Evolutionary conservation across 163 green algal genomes (phyloP).

Genomic region (Volvox carteri): DNA sequence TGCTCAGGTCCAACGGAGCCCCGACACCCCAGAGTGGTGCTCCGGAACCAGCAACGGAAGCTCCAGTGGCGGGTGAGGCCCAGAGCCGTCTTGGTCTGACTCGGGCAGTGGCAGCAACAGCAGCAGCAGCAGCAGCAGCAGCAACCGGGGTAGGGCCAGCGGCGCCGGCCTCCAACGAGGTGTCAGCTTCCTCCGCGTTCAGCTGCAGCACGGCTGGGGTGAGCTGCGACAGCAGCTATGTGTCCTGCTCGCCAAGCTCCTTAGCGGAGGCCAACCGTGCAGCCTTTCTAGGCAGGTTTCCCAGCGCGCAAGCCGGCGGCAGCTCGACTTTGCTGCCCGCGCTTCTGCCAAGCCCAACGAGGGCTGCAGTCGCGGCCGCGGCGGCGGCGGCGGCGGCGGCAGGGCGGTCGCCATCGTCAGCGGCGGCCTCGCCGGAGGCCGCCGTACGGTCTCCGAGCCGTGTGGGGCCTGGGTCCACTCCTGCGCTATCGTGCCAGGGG

Average conservation of each 20-base stretch:
- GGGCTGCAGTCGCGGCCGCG: not conserved
- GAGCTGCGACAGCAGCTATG: not conserved
- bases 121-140: not conserved
- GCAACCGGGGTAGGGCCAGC: not conserved
- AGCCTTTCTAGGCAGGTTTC: not conserved
- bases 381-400: not conserved
- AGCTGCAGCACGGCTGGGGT: not conserved
- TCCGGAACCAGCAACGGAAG: not conserved
- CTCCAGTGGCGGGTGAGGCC: not conserved
- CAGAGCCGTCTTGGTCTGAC: not conserved
- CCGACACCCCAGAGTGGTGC: too few species aligned
- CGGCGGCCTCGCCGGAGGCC: not conserved
- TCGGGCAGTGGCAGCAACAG: not conserved
- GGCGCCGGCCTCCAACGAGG: too few species aligned
- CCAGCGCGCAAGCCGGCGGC: too few species aligned
- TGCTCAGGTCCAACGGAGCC: not conserved
- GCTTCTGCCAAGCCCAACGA: not conserved
- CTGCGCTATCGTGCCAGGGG: too few species aligned
- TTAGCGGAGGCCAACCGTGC: not conserved
- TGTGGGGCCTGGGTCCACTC: too few species aligned
- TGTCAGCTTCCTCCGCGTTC: too few species aligned
- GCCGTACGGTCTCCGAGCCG: too few species aligned
- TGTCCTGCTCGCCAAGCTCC: too few species aligned
- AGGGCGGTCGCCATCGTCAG: too few species aligned
- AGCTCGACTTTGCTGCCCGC: not conserved